Evolutionary conservation across 2,329 filamentous ascomycete species (phyloP).

Genomic region (Colletotrichum scovillei): DNA sequence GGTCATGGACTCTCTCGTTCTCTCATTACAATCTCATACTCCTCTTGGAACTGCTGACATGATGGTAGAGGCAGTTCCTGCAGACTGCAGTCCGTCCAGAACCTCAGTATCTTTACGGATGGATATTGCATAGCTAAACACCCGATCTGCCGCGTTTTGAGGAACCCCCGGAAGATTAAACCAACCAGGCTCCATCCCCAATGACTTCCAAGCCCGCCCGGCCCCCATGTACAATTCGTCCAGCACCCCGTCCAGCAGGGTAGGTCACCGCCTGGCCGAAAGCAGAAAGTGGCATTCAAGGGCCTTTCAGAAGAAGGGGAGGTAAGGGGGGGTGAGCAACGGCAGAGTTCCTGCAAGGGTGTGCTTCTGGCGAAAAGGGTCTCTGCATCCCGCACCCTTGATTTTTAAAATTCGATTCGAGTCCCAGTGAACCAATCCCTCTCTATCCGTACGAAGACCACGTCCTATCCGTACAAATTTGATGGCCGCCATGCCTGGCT

Average conservation of each 20-base stretch:
- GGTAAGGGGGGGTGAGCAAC: background rate
- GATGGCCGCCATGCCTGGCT: background rate
- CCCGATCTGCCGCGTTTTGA: background rate
- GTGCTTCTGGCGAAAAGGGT: background rate
- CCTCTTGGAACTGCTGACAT: background rate
- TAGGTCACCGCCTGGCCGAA: background rate
- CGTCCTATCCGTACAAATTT: background rate
- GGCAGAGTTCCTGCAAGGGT: background rate
- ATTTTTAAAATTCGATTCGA: no score
- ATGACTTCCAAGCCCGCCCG: background rate
- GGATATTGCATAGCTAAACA: background rate
- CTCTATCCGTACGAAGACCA: background rate
- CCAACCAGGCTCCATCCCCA: background rate
- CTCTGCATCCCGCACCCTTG: background rate
- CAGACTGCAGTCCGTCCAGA: no score
- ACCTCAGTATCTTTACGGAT: no score
- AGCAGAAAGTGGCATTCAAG: conserved; percentile 20
- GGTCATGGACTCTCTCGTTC: background rate
- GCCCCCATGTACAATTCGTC: no score
- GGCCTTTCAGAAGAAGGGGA: background rate
- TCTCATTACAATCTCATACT: background rate
- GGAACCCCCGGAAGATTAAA: background rate
- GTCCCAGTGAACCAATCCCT: no score
- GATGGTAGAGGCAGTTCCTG: background rate
- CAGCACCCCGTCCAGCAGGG: background rate